A percentile compares a stretch with the other conserved stretches of the same genome.
phyloP scores from a whole-genome alignment of 495 filamentous ascomycete genomes.

The Paragyromitra xinjiangensis region DNA sequence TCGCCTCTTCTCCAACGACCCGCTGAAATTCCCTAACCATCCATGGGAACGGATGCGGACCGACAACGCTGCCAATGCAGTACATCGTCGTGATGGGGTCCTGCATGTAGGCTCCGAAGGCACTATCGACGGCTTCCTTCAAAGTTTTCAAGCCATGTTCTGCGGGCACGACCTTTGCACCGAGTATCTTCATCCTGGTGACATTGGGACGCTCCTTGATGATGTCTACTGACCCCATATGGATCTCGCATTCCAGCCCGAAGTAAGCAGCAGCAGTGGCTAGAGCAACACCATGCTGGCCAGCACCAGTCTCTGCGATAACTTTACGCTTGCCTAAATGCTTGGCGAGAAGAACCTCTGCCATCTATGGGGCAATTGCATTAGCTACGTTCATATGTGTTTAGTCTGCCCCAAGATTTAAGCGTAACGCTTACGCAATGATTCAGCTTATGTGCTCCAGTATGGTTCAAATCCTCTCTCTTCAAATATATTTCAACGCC shows the following conservation, averaged over 20 bases:
- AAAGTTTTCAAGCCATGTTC: conserved; percentile 40
- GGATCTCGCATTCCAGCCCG: conserved; percentile 50
- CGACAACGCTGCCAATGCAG: conserved; percentile 52
- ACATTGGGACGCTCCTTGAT: conserved; percentile 49
- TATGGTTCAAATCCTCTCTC: conserved; percentile 53
- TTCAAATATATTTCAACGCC: conserved; percentile 53
- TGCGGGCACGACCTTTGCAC: conserved; percentile 41
- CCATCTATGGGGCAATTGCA: conserved; percentile 25
- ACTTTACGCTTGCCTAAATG: conserved; percentile 49
- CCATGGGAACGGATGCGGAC: conserved; percentile 49
- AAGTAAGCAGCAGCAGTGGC: conserved; percentile 53
- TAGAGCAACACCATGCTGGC: conserved; percentile 51
- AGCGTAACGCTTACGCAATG: conserved; percentile 33
- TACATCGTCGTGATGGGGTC: conserved; percentile 42
- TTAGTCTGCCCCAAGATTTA: conserved; percentile 20
- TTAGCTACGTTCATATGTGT: conserved; percentile 7
- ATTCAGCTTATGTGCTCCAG: conserved; percentile 60
- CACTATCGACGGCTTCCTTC: conserved; percentile 51
- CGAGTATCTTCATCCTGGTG: conserved; percentile 51
- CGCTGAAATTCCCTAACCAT: conserved; percentile 52
- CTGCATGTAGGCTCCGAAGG: conserved; percentile 48
- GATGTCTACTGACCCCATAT: conserved; percentile 52
- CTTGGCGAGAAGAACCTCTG: conserved; percentile 58
- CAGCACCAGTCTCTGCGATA: conserved; percentile 53
- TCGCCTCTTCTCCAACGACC: conserved; percentile 52